phyloP scores from a whole-genome alignment of 306 rosid genomes.

The Vachellia pachyceras region DNA sequence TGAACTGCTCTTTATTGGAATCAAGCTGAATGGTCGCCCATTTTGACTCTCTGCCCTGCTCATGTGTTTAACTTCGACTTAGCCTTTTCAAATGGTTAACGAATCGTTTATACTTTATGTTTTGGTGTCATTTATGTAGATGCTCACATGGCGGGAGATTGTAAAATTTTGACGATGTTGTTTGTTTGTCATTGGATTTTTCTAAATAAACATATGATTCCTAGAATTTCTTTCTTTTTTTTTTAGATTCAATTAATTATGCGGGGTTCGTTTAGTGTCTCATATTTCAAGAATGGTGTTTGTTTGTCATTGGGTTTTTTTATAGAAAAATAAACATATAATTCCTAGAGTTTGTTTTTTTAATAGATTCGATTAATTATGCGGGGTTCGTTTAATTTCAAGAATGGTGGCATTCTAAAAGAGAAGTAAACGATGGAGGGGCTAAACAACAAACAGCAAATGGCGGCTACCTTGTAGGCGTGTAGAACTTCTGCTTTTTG shows the following conservation, averaged over 20 bases:
- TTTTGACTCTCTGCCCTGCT: not conserved
- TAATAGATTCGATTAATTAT: too few species aligned
- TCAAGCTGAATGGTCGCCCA: constrained; percentile 5
- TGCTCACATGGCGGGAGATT: not conserved
- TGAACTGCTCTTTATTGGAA: constrained; percentile 13
- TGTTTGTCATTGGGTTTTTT: too few species aligned
- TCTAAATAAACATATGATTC: not conserved
- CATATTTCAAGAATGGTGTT: not conserved
- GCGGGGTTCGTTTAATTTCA: too few species aligned
- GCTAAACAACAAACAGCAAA: not conserved
- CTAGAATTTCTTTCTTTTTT: not conserved
- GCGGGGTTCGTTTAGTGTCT: too few species aligned
- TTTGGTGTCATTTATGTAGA: not conserved
- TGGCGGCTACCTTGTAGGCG: not conserved
- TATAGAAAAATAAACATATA: too few species aligned
- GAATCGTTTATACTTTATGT: not conserved
- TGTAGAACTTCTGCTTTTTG: not conserved
- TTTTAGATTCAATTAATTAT: not conserved
- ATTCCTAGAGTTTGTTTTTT: too few species aligned
- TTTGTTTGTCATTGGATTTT: not conserved
- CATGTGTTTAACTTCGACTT: not conserved
- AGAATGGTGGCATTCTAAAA: not conserved
- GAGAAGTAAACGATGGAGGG: not conserved
- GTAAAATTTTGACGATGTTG: not conserved
- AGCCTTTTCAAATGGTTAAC: not conserved